Base-by-base conservation (phyloP, 805 yeast species). In the Phaffomyces thermotolerans region DNA sequence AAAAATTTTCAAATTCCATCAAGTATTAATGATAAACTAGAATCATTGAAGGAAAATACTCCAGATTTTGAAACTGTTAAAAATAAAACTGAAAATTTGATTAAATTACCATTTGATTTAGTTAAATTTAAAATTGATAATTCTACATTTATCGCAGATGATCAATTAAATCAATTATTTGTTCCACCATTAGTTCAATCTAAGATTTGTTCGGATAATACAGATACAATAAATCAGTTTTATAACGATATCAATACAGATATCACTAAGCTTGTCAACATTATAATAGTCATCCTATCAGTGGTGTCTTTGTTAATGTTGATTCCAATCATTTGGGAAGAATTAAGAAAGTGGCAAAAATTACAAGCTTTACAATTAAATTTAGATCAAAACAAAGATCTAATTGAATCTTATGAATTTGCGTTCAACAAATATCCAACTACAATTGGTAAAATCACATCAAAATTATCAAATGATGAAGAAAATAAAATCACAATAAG, bases 51-150 rank as follows among this genome's bases (percentile, higher is more conserved):
- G 18, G 62, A 65, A 1, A 66, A 75, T 3, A 64, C 84, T 1
- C 95, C 95, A 0, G 74, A 77, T 47, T 87, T 87, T 58, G 76
- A 73, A 3, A 70, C 72, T 8, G 80, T 87, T 4, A 73, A 79
- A 54, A 75, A 79, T 46, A 71, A 72, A 18, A 79, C 93, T 0
- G 70, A 76, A 36, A 44, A 57, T 0, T 52, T 79, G 34, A 71
- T 91, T 8, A 63, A 72, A 3, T 55, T 52, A 2, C 96, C 96
- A 0, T 85, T 88, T 54, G 69, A 70, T 1, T 46, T 56, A 12
- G 59, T 84, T 3, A 66, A 71, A 35, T 48, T 57, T 2, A 64
- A 69, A 40, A 56, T 83, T 1, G 59, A 67, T 1, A 60, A 68
- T 43, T 44, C 59, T 0, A 56, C 68, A 2, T 20, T 52, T 8